Percentiles rank a stretch among this genome's conserved stretches.
These are phyloP conservation scores for Termitomyces sp. DNA, from an alignment of 768 basidiomycete genomes.

Conservation along the genomic window DNA sequence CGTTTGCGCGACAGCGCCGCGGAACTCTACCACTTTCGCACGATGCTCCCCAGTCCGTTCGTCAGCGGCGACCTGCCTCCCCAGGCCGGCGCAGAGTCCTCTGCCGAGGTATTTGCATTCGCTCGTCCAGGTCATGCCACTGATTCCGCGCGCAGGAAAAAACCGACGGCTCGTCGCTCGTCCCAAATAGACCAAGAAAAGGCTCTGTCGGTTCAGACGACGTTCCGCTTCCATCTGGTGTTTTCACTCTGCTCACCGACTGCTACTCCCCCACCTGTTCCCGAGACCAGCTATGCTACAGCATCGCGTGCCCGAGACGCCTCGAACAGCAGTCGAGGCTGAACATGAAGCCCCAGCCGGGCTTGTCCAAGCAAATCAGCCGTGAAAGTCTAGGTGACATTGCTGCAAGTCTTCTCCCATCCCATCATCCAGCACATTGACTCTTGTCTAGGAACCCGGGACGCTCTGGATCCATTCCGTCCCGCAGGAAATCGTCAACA, in stretches of 20 bases:
- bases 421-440: background rate
- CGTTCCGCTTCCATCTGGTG: conserved; percentile 77
- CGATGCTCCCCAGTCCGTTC: conserved; percentile 78
- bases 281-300: conserved; percentile 91
- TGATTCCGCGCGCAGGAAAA: conserved; percentile 19
- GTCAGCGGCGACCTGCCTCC: conserved; percentile 62
- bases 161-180: conserved; percentile 21
- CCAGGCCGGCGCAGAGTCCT: conserved; percentile 16
- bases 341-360: conserved; percentile 92
- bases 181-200: conserved; percentile 27
- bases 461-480: conserved; percentile 96
- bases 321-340: conserved; percentile 91
- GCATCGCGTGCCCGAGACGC: conserved; percentile 91
- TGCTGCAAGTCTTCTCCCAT: conserved; percentile 41
- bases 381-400: conserved; percentile 77
- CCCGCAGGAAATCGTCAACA: conserved; percentile 88
- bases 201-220: conserved; percentile 50
- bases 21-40: conserved; percentile 92
- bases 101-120: conserved; percentile 18
- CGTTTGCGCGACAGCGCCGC: conserved; percentile 81
- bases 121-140: background rate
- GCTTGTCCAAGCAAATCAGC: conserved; percentile 78
- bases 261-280: conserved; percentile 99
- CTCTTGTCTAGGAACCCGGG: conserved; percentile 38
- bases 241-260: conserved; percentile 93